Evolutionary conservation across 805 yeast genomes (phyloP), one percentile per base, ranked within the genome.

Genomic region (Ogataea chonburiensis): DNA sequence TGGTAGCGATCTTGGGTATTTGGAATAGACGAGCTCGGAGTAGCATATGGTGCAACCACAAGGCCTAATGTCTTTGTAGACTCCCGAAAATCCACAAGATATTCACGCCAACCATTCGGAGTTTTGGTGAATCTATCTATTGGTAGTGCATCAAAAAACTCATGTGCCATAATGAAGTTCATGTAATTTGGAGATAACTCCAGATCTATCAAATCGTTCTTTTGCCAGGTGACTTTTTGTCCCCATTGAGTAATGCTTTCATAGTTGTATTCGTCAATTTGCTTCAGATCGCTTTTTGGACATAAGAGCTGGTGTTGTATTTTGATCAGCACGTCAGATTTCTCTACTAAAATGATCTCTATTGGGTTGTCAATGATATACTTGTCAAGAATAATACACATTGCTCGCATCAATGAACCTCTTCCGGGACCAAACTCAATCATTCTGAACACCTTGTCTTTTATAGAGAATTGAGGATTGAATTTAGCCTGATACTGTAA

Each of bases 361-460:
- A 72, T 68, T 5, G 59, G 58, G 28, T 58, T 60, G 7, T 58
- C 52, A 5, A 54, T 38, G 12, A 58, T 41, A 27, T 77, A 60
- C 34, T 61, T 66, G 34, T 69, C 64, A 52, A 79, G 70, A 1
- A 71, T 62, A 9, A 58, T 57, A 43, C 86, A 53, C 29, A 75
- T 61, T 53, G 86, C 95, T 49, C 64, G 63, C 79, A 84, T 78
- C 46, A 86, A 61, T 0, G 95, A 83, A 1, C 95, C 95, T 47
- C 72, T 69, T 4, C 95, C 95, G 0, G 95, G 95, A 0, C 95
- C 95, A 57, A 85, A 77, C 57, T 86, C 95, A 7, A 84, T 66
- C 8, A 86, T 52, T 34, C 80, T 63, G 17, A 81, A 59, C 9
- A 55, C 52, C n/a, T 49, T 24, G 7, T 50, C 53, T 3, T 38